A percentile compares a stretch with the other conserved stretches of the same genome.
Evolutionary conservation across 2,329 filamentous ascomycete genomes (phyloP).

Genomic region (Cercospora janseana): DNA sequence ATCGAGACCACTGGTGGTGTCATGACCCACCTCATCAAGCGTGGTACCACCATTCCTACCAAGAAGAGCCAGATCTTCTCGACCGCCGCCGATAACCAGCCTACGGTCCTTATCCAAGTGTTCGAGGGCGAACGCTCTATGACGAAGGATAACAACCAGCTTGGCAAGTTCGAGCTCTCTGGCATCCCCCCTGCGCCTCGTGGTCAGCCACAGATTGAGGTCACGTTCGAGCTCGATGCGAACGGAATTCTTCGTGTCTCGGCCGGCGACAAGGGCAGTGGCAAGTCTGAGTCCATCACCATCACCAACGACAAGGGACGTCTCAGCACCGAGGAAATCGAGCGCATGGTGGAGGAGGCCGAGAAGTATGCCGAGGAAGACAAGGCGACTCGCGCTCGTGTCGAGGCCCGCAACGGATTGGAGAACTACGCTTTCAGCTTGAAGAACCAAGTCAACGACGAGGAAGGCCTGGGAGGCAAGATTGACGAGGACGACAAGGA

Average conservation of each 20-base stretch:
- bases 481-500: constrained; percentile 99
- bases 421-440: constrained; percentile 99
- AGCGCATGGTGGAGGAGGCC: constrained; percentile 97
- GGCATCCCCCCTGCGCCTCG: constrained; percentile 92
- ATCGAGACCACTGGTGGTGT: constrained; percentile 98
- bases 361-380: constrained; percentile 99
- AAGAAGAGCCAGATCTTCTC: constrained; percentile 99
- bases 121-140: constrained; percentile 86
- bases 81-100: constrained; percentile 96
- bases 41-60: constrained; percentile 97
- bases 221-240: constrained; percentile 95
- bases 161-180: constrained; percentile 97
- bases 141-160: constrained; percentile 66
- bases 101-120: constrained; percentile 97
- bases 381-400: constrained; percentile 95
- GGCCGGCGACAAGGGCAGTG: constrained; percentile 95
- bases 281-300: constrained; percentile 95
- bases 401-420: constrained; percentile 91
- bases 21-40: constrained; percentile 97
- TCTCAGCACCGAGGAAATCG: constrained; percentile 92
- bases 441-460: constrained; percentile 98
- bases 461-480: constrained; percentile 96
- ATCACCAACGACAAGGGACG: constrained; percentile 99
- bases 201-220: constrained; percentile 96
- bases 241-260: constrained; percentile 98